Evolutionary conservation across 2,329 filamentous ascomycete species (phyloP).

Genomic region (Fusarium secorum): DNA sequence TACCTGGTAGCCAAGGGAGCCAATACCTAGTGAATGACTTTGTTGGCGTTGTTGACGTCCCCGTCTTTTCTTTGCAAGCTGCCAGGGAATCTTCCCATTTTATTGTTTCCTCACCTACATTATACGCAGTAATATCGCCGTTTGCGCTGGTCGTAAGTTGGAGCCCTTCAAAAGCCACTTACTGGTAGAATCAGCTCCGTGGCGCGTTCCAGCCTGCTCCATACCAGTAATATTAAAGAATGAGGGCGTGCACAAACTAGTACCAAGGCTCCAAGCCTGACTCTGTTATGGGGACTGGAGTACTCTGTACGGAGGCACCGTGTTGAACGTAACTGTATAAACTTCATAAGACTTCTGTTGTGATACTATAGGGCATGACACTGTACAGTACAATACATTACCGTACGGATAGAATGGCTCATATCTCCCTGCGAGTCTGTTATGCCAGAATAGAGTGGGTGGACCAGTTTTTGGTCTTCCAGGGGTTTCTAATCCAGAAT

Average conservation of each 20-base stretch:
- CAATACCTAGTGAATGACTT: constrained; percentile 23
- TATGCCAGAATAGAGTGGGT: constrained; percentile 17
- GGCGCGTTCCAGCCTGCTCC: constrained; percentile 17
- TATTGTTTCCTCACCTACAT: constrained; percentile 20
- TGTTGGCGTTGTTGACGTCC: constrained; percentile 32
- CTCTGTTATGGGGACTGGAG: constrained; percentile 7
- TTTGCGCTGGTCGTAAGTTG: constrained; percentile 32
- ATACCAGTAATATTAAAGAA: constrained; percentile 27
- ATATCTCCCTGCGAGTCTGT: constrained; percentile 23
- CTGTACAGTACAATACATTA: constrained; percentile 4
- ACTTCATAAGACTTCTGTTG: constrained; percentile 18
- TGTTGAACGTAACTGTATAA: constrained; percentile 16
- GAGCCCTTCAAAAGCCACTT: constrained; percentile 19
- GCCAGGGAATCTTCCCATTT: constrained; percentile 5
- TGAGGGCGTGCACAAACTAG: constrained; percentile 14
- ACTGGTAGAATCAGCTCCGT: constrained; percentile 2
- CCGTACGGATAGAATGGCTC: background rate
- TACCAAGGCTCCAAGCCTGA: constrained; percentile 18
- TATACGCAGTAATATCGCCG: background rate
- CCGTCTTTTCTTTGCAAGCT: constrained; percentile 20
- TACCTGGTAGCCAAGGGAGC: constrained; percentile 31
- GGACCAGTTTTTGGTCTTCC: constrained; percentile 27
- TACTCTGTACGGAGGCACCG: background rate
- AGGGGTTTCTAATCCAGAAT: constrained; percentile 30
- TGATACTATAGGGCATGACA: constrained; percentile 18